phyloP scores from a whole-genome alignment of 208 protist genomes.

The Crithidia thermophila region DNA sequence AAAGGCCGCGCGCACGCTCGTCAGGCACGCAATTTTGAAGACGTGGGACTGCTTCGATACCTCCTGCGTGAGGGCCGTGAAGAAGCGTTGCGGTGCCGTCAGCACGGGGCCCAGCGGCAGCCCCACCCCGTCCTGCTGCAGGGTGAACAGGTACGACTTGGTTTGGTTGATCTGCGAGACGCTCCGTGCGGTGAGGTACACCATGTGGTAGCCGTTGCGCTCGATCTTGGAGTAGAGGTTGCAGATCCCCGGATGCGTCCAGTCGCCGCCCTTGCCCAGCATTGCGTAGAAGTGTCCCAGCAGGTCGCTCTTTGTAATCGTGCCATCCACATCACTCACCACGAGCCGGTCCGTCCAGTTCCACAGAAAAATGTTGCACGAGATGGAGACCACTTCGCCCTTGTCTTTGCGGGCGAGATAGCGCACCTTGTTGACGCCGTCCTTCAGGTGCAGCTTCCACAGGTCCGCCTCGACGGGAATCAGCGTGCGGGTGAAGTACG shows the following conservation, averaged over 20 bases:
- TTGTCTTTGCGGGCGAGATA: conserved; percentile 88
- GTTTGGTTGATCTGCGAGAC: conserved; percentile 89
- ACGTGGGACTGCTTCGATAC: conserved; percentile 89
- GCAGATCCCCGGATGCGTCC: conserved; percentile 96
- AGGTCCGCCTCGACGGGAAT: conserved; percentile 92
- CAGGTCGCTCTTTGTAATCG: conserved; percentile 97
- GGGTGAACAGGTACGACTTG: conserved; percentile 76
- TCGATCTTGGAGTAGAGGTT: conserved; percentile 93
- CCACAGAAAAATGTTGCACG: conserved; percentile 95
- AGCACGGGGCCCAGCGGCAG: conserved; percentile 89
- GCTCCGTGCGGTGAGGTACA: conserved; percentile 91
- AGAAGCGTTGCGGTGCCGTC: conserved; percentile 87
- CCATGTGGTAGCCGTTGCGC: conserved; percentile 96
- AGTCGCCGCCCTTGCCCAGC: conserved; percentile 90
- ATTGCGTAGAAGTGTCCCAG: conserved; percentile 95
- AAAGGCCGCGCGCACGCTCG: conserved; percentile 75
- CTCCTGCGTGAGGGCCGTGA: conserved; percentile 89
- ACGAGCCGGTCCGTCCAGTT: conserved; percentile 92
- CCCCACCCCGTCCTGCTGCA: conserved; percentile 75
- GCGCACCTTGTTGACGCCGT: conserved; percentile 91
- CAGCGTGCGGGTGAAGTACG: conserved; percentile 75
- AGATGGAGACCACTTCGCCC: conserved; percentile 66
- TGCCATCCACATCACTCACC: conserved; percentile 98
- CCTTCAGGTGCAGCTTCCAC: conserved; percentile 80
- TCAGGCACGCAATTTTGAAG: conserved; percentile 92